Base-by-base conservation (phyloP, 1,284 basidiomycete genomes). In the Tilletia caries region DNA sequence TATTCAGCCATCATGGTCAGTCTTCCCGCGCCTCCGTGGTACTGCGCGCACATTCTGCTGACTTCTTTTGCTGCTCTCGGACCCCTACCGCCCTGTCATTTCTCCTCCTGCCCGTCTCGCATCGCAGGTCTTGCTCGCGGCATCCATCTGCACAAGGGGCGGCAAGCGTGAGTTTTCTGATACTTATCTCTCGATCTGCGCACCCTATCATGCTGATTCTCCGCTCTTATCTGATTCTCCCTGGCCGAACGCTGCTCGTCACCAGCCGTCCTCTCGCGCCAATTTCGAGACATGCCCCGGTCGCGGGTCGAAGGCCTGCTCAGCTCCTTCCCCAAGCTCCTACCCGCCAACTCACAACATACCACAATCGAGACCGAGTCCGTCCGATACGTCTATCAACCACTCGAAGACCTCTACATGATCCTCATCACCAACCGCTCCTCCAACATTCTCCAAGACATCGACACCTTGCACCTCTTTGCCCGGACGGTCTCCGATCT, bases 341-440 rank as follows among this genome's bases (percentile, higher is more conserved):
- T 99, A 77, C 93, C 93, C n/a, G 89, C 91, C 72, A 93, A 93
- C 80, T 94, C 92, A 20, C 95, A 98, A 85, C 96, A 98, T 85
- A 99, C 96, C 10, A 93, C 93, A 15, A 91, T 83, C 71, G 81
- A 83, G 72, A 82, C 81, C 27, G 81, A 82, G 33, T 70, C 74
- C 13, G 80, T 82, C 50, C 92, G 96, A 77, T 99, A 95, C 83
- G 95, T 99, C 77, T 99, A 98, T 84, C 94, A 97, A 82, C 95
- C 95, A 0, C 88, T 99, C 65, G 96, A 98, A 84, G 95, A 99
- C 83, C 89, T 98, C 65, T 98, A 97, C 84, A 95, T 98, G 75
- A 88, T 98, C 75, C 88, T 98, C 75, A 95, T 98, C 85, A 98
- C 95, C 70, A 98, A 97, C 86, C 97, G 96, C 84, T 92, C 92